Conservation (phyloP, 352 stramenopile species). For the Pythium plurisporium region DNA sequence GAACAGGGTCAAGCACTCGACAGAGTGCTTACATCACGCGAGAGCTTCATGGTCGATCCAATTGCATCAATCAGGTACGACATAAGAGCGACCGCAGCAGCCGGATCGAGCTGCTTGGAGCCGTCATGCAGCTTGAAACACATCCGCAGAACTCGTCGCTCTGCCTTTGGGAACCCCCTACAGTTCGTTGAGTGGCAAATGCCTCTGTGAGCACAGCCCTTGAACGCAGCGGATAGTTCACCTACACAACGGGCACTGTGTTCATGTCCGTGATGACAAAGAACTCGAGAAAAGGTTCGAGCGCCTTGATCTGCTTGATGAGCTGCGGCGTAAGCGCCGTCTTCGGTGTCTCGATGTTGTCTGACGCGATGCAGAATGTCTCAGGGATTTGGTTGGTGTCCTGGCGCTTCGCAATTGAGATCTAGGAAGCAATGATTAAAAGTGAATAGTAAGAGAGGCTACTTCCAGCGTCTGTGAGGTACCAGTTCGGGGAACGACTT, state of each 20-base stretch:
- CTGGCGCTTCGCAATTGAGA: constrained; percentile 60
- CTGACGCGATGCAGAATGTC: constrained; percentile 58
- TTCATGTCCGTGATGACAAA: constrained; percentile 80
- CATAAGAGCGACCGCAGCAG: constrained; percentile 42
- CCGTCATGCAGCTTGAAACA: constrained; percentile 59
- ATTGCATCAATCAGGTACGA: constrained; percentile 55
- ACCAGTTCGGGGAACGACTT: constrained; percentile 75
- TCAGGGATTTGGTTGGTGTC: constrained; percentile 50
- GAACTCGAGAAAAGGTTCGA: constrained; percentile 70
- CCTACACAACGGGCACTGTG: constrained; percentile 48
- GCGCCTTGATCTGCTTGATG: constrained; percentile 47
- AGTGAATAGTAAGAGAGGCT: background rate
- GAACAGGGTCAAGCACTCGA: background rate
- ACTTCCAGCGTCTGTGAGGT: background rate
- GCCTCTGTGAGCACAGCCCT: no score
- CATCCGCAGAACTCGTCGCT: constrained; percentile 55
- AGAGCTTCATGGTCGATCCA: constrained; percentile 74
- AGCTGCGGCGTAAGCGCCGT: constrained; percentile 45
- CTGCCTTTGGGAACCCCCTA: constrained; percentile 63
- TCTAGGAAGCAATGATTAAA: constrained; percentile 24
- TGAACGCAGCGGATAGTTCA: background rate
- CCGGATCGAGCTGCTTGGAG: constrained; percentile 56
- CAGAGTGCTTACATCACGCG: constrained; percentile 44
- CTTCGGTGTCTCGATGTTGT: constrained; percentile 65
- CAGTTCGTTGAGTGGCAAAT: background rate